Percentiles rank a stretch among this genome's conserved stretches.
phyloP scores from a whole-genome alignment of 192 early-diverging fungal species.

The Jimgerdemannia flammicorona region DNA sequence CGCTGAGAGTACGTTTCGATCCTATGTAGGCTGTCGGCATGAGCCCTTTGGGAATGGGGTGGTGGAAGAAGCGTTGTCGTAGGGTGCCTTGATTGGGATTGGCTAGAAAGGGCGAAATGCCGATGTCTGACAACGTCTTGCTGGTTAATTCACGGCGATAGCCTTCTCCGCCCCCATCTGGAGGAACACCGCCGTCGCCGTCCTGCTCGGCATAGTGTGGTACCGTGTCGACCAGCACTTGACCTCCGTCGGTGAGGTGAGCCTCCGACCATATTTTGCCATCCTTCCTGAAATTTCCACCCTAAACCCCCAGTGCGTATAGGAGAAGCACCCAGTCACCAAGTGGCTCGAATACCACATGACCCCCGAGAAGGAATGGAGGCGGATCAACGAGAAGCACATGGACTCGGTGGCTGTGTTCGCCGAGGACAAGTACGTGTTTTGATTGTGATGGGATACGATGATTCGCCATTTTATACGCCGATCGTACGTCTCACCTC shows the following conservation, averaged over 20 bases:
- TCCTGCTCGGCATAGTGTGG: constrained; percentile 22
- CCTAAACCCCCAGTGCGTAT: background rate
- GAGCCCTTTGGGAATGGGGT: background rate
- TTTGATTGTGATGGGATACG: background rate
- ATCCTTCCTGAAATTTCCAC: background rate
- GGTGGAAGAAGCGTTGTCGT: background rate
- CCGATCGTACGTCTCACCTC: background rate
- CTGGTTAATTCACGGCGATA: background rate
- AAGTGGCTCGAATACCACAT: constrained; percentile 31
- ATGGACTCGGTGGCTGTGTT: constrained; percentile 8
- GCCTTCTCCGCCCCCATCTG: constrained; percentile 19
- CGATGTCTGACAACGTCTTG: no score
- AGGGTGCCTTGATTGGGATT: background rate
- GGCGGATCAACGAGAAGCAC: constrained; percentile 12
- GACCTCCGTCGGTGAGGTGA: background rate
- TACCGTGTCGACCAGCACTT: constrained; percentile 25
- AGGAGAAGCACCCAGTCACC: constrained; percentile 32
- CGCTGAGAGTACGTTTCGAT: background rate
- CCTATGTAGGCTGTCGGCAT: no score
- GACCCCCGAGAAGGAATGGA: constrained; percentile 16
- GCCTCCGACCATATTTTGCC: background rate
- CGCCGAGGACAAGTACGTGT: constrained; percentile 12
- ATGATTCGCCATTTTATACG: background rate
- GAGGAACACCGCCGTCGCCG: constrained; percentile 23
- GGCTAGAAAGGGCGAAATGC: background rate